Evolutionary conservation across 495 filamentous ascomycete genomes (phyloP).

Genomic region (Lasiosphaeria miniovina): DNA sequence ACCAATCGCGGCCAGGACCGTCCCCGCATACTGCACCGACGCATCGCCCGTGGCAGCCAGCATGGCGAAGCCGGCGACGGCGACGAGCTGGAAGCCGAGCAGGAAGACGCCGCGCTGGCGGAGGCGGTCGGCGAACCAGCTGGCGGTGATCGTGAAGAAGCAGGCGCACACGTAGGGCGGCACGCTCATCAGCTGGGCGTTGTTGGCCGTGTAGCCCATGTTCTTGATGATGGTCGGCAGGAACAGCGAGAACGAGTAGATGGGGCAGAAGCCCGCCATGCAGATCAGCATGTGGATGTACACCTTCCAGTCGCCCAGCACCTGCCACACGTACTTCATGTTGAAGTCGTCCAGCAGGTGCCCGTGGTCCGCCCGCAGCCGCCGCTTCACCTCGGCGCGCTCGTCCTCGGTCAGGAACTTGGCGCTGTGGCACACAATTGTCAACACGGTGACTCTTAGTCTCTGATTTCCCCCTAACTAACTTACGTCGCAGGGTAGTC

Average conservation of each 20-base stretch:
- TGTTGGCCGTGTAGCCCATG: slow-evolving; percentile 55
- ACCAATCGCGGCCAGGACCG: slow-evolving; percentile 55
- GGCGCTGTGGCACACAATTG: slow-evolving; percentile 27
- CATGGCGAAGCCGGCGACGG: slow-evolving; percentile 61
- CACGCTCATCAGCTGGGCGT: slow-evolving; percentile 58
- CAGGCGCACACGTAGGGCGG: slow-evolving; percentile 58
- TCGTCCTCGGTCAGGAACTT: slow-evolving; percentile 52
- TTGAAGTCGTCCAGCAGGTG: slow-evolving; percentile 68
- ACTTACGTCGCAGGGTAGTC: slow-evolving; percentile 56
- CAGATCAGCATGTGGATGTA: slow-evolving; percentile 46
- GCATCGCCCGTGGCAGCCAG: slow-evolving; percentile 53
- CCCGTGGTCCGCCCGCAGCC: slow-evolving; percentile 54
- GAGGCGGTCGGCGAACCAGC: slow-evolving; percentile 50
- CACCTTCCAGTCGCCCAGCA: slow-evolving; percentile 64
- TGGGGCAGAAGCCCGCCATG: slow-evolving; percentile 37
- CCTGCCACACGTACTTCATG: slow-evolving; percentile 64
- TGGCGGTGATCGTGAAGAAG: slow-evolving; percentile 47
- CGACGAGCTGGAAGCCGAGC: slow-evolving; percentile 45
- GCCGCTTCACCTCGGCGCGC: slow-evolving; percentile 44
- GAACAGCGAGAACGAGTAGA: slow-evolving; percentile 65
- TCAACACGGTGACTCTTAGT: slow-evolving; percentile 6
- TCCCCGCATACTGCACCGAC: slow-evolving; percentile 65
- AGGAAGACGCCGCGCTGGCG: slow-evolving; percentile 52
- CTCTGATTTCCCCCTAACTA: neutral
- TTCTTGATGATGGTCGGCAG: slow-evolving; percentile 60